A percentile compares a stretch with the other conserved stretches of the same genome.
phyloP scores from a whole-genome alignment of 176 grass and related monocot species.

The Eragrostis nindensis region DNA sequence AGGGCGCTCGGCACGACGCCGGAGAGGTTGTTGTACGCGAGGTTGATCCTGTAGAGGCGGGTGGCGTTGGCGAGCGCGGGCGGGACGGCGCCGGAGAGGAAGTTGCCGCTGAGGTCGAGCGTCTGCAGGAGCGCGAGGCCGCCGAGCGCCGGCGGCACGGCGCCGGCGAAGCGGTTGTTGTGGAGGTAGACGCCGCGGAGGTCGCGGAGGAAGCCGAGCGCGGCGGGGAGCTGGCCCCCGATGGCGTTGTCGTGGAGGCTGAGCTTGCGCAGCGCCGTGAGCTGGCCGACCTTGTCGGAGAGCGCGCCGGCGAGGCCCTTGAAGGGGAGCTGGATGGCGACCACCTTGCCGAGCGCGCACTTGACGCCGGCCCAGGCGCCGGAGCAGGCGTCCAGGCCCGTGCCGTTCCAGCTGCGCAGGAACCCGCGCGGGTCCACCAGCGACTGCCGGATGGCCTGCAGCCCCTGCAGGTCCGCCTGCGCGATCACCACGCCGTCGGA shows the following conservation, averaged over 20 bases:
- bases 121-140: constrained; percentile 68
- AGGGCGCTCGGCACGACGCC: constrained; percentile 58
- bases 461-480: constrained; percentile 76
- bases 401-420: constrained; percentile 89
- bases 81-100: constrained; percentile 65
- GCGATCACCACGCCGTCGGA: constrained; percentile 77
- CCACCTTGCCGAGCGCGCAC: constrained; percentile 75
- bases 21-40: constrained; percentile 86
- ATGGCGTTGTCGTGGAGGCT: constrained; percentile 93
- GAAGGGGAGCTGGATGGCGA: constrained; percentile 89
- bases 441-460: constrained; percentile 72
- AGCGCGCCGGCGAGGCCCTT: constrained; percentile 71
- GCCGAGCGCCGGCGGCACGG: constrained; percentile 63
- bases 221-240: constrained; percentile 62
- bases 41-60: constrained; percentile 63
- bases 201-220: constrained; percentile 67
- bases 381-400: constrained; percentile 86
- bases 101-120: constrained; percentile 89
- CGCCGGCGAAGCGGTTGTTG: constrained; percentile 89
- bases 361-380: constrained; percentile 85
- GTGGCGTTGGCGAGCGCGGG: constrained; percentile 59
- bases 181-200: constrained; percentile 86
- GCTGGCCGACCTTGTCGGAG: constrained; percentile 80
- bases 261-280: constrained; percentile 73
- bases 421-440: constrained; percentile 67